A percentile compares a stretch with the other conserved stretches of the same genome.
phyloP scores from a whole-genome alignment of 164 flowering plant genomes.

The Kingdonia uniflora region DNA sequence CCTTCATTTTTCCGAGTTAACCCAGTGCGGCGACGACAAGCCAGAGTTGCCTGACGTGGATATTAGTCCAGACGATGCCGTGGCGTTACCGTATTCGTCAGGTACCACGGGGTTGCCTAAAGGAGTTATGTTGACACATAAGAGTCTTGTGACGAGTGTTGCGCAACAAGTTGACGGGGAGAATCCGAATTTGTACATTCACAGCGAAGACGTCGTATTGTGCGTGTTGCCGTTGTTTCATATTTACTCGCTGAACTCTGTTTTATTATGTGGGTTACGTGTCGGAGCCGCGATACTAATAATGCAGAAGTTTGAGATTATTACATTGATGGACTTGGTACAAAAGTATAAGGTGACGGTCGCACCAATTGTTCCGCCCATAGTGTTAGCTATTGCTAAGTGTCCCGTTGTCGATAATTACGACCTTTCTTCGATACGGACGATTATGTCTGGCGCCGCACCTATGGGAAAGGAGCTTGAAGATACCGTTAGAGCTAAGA shows the following conservation, averaged over 20 bases:
- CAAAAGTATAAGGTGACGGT: slow-evolving; percentile 58
- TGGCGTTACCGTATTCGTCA: slow-evolving; percentile 83
- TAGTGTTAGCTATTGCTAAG: slow-evolving; percentile 67
- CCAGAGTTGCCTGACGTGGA: slow-evolving; percentile 35
- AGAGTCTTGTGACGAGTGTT: slow-evolving; percentile 63
- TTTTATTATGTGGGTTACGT: slow-evolving; percentile 57
- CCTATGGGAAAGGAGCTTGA: slow-evolving; percentile 95
- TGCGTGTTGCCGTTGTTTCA: slow-evolving; percentile 84
- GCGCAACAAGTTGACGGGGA: slow-evolving; percentile 97
- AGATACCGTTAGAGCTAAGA: slow-evolving; percentile 53
- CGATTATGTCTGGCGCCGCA: slow-evolving; percentile 72
- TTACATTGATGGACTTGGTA: slow-evolving; percentile 43
- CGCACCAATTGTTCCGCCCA: slow-evolving; percentile 85
- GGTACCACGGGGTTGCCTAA: slow-evolving; percentile 95
- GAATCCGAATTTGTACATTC: slow-evolving; percentile 62
- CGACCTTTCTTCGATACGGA: slow-evolving; percentile 66
- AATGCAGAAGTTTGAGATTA: slow-evolving; percentile 70
- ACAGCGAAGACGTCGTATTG: slow-evolving; percentile 57
- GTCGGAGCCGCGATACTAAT: slow-evolving; percentile 76
- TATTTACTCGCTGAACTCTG: slow-evolving; percentile 70
- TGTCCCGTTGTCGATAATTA: slow-evolving; percentile 44
- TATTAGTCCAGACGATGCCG: slow-evolving; percentile 60
- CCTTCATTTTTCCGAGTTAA: slow-evolving; percentile 46
- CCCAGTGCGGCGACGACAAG: slow-evolving; percentile 43
- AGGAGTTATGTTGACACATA: slow-evolving; percentile 85